Percentiles rank a stretch among this genome's conserved stretches.
Conservation (phyloP, 805 yeast genomes). For the Cyberlindnera maritima region DNA sequence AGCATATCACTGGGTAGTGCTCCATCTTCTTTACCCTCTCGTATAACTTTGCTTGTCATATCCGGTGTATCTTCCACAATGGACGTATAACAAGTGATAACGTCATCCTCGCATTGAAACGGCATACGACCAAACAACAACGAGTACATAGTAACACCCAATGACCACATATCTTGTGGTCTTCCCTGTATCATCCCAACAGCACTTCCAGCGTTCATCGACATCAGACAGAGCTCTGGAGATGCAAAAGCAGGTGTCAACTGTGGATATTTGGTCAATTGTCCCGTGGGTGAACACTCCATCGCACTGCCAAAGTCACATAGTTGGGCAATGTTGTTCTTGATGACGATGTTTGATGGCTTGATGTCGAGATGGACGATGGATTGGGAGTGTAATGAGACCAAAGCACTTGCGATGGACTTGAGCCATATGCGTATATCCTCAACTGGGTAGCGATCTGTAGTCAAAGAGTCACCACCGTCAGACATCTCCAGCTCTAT, state of each 20-base stretch:
- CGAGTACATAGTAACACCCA: conserved; percentile 10
- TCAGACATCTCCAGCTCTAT: conserved; percentile 10
- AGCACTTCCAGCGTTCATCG: background rate
- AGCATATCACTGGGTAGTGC: background rate
- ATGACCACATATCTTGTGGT: conserved; percentile 13
- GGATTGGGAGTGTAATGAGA: background rate
- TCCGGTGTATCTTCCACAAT: background rate
- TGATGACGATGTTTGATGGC: conserved; percentile 11
- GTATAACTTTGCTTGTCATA: background rate
- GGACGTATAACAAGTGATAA: background rate
- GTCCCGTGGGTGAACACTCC: background rate
- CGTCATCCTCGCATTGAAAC: background rate
- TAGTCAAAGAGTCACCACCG: conserved; percentile 5
- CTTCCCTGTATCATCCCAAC: conserved; percentile 1
- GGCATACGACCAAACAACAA: conserved; percentile 9
- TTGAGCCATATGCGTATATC: conserved; percentile 5
- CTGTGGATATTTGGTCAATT: conserved; percentile 1
- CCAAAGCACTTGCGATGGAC: background rate
- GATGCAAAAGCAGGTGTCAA: conserved; percentile 15
- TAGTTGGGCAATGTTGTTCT: conserved; percentile 2
- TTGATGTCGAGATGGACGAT: conserved; percentile 14
- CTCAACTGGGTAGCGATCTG: conserved; percentile 6
- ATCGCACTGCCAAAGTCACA: conserved; percentile 13
- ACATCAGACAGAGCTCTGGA: conserved; percentile 11
- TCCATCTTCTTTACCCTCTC: no score